These are phyloP conservation scores for Schizochytrium sp. DNA, from an alignment of 108 stramenopile species.

Conservation along the genomic window DNA sequence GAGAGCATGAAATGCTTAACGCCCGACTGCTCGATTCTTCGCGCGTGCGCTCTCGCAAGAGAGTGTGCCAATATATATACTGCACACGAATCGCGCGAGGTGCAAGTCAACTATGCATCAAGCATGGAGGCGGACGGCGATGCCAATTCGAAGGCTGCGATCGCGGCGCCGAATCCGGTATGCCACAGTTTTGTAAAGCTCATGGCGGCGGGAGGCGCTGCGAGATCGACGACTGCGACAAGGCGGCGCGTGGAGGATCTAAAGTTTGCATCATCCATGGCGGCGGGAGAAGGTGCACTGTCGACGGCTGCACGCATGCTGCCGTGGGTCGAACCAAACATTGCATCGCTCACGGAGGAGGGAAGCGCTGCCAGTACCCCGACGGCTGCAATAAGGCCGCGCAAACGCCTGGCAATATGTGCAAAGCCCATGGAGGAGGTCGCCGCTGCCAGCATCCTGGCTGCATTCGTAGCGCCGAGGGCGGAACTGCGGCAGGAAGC, in stretches of 20 bases:
- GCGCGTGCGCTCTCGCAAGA: not conserved
- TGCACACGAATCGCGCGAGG: not conserved
- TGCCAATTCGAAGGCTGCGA: conserved; percentile 71
- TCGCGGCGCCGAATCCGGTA: conserved; percentile 70
- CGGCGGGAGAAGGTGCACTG: not conserved
- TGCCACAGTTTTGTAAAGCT: not conserved
- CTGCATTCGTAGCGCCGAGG: not conserved
- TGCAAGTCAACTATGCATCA: not conserved
- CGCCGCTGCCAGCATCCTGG: not conserved
- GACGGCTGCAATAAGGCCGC: not conserved
- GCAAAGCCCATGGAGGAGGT: not conserved
- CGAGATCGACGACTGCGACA: not conserved
- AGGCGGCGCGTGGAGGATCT: not conserved
- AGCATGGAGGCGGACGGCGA: not conserved
- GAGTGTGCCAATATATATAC: not conserved
- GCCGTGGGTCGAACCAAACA: not conserved
- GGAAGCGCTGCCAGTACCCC: not conserved
- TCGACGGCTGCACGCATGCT: not conserved
- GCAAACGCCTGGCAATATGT: not conserved
- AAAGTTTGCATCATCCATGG: not conserved
- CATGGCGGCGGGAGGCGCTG: conserved; percentile 4
- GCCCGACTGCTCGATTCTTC: not conserved
- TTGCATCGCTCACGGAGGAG: not conserved
- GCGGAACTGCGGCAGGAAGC: not conserved
- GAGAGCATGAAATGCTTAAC: not conserved